Evolutionary conservation across 2,329 filamentous ascomycete genomes (phyloP).

Genomic region (Aspergillus tamarii): DNA sequence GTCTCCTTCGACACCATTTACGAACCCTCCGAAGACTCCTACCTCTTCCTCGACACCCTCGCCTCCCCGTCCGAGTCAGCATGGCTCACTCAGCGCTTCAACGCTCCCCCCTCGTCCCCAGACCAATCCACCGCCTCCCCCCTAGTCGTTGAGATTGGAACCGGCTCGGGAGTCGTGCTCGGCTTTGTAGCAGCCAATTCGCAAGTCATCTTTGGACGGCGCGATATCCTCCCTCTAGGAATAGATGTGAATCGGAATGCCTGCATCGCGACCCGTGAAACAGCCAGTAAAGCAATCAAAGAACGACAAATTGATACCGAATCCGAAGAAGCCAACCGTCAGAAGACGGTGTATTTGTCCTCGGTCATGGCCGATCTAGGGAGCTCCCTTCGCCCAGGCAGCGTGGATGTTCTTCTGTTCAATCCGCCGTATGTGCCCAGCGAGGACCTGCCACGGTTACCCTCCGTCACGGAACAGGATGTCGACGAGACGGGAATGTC

Average conservation of each 20-base stretch:
- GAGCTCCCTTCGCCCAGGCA: conserved; percentile 58
- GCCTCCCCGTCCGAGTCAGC: conserved; percentile 69
- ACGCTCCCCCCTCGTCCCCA: conserved; percentile 13
- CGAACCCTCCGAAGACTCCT: conserved; percentile 95
- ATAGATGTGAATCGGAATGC: conserved; percentile 86
- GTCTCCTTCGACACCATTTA: conserved; percentile 88
- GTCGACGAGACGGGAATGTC: conserved; percentile 32
- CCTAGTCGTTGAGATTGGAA: conserved; percentile 81
- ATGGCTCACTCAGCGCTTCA: conserved; percentile 71
- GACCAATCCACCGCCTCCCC: conserved; percentile 39
- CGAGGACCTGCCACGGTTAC: conserved; percentile 66
- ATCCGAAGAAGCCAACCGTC: neutral
- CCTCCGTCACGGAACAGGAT: conserved; percentile 30
- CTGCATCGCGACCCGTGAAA: conserved; percentile 73
- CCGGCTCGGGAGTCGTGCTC: conserved; percentile 91
- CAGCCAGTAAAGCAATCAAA: conserved; percentile 59
- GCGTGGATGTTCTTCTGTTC: conserved; percentile 86
- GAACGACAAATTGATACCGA: conserved; percentile 28
- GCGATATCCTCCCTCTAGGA: conserved; percentile 70
- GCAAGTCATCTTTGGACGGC: conserved; percentile 69
- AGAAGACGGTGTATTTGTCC: conserved; percentile 61
- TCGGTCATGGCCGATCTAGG: conserved; percentile 72
- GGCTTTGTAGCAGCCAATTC: conserved; percentile 83
- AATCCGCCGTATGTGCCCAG: conserved; percentile 98
- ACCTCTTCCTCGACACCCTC: conserved; percentile 87